Base-by-base conservation (phyloP, 1,284 basidiomycete genomes). In the Tilletia indica region DNA sequence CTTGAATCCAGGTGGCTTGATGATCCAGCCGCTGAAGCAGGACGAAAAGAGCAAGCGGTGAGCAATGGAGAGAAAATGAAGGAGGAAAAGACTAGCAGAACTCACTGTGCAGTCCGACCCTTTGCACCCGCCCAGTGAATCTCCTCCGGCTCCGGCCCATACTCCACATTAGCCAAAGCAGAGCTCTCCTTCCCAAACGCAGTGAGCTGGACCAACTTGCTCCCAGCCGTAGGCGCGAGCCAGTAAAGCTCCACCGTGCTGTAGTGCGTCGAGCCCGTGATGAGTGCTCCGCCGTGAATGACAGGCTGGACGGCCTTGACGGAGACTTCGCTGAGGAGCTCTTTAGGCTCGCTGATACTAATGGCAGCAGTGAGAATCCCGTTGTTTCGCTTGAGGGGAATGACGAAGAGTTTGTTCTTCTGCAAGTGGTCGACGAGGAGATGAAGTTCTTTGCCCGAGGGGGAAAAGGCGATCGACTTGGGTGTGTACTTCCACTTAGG, bases 401-500 rank as follows among this genome's bases (percentile, higher is more conserved):
- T 31, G 16, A 25, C 25, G 54, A 70, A 78, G 31, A 78, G 47
- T 45, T 71, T 58, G 9, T 63, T 67, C 56, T 75, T 73, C 68
- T 74, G 71, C 58, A 74, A 45, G 21, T 81, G 73, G 31, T 75
- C 71, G 3, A 67, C 72, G 21, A 70, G 58, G 19, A 73, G 47
- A 49, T 70, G 68, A 3, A 79, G 63, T 8, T 19, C 38, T 19
- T 38, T 16, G 2, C 73, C 76, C 39, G 76, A 71, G 4, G 58
- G 31, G 5, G 74, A 61, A 31, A 76, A 78, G 1, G 63, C 25
- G 39, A 79, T 47, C 38, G 58, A 36, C 16, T 67, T 56, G 1
- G 80, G 80, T 34, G 74, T 76, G 63, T 72, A 68, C 36, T 76
- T 74, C 80, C 80, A 82, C 42, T 76, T 69, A 19, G 51, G 42